Evolutionary conservation across 192 early-diverging fungal genomes (phyloP), one percentile per base, ranked within the genome.

Genomic region (Podila epigama): DNA sequence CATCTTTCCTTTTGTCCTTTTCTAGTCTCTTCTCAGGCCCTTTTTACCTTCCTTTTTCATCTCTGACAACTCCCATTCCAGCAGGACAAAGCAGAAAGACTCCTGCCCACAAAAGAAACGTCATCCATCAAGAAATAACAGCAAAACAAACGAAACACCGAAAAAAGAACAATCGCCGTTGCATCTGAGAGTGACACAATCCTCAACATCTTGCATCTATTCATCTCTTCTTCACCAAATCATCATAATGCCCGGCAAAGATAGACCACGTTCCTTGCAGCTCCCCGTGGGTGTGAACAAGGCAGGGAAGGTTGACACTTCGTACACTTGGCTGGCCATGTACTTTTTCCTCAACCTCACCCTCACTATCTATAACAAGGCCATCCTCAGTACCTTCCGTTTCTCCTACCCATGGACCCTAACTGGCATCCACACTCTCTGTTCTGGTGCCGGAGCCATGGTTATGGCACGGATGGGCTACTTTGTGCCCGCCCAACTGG

Each of bases 341-440:
- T 95, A 95, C 77, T 92, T 95, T 58, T 40, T 85, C 22, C 79
- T 93, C 52, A 93, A 92, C 79, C 85, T 95, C 12, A 72, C 89
- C 6, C 79, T 96, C 8, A 95, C 95, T 5, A 81, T 96, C 15
- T 93, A 92, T 80, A 95, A 92, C 84, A 95, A 97, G 83, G 86
- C 89, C 41, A 89, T 95, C 41, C 82, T 96, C 60, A 83, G 88
- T 44, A 83, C 89, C 60, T 89, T 89, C 59, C 51, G 83, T n/a
- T 97, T 93, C 70, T 82, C 82, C 6, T 95, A 86, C 69, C 95
- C 95, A 7, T 95, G 95, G 95, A 89, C 91, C 8, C 81, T 97
- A 2, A 97, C 95, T 0, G 92, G 92, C 5, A 87, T 94, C 58
- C 95, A 97, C 65, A 91, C 90, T 12, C 64, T 94, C 2, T 86